A percentile compares a stretch with the other conserved stretches of the same genome.
These are phyloP conservation scores for Trichoderma endophyticum DNA, from an alignment of 2,329 filamentous ascomycete genomes.

Conservation along the genomic window DNA sequence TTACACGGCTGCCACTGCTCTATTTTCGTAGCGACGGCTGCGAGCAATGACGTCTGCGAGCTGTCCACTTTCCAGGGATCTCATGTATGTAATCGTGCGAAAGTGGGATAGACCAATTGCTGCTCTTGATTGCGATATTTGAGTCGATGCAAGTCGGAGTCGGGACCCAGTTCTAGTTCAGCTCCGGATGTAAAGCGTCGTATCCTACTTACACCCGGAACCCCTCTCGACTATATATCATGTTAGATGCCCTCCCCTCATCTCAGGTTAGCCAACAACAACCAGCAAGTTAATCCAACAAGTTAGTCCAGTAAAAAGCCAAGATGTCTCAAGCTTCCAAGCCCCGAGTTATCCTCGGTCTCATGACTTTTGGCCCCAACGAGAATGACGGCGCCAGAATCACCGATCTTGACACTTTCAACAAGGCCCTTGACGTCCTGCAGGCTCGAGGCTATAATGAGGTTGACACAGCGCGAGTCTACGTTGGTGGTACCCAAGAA, in stretches of 20 bases:
- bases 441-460: conserved; percentile 79
- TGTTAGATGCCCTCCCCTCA: neutral
- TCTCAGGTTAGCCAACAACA: neutral
- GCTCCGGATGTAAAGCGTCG: neutral
- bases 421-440: conserved; percentile 69
- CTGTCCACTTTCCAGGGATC: neutral
- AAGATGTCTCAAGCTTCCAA: conserved; percentile 49
- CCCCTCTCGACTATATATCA: neutral
- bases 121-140: neutral
- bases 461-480: conserved; percentile 72
- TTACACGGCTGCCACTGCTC: neutral
- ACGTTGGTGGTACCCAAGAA: conserved; percentile 71
- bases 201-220: neutral
- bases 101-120: neutral
- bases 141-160: neutral
- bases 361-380: conserved; percentile 80
- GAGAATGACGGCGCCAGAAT: conserved; percentile 64
- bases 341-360: conserved; percentile 73
- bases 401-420: conserved; percentile 64
- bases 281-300: too few species aligned
- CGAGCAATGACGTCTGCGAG: neutral
- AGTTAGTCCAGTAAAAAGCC: neutral
- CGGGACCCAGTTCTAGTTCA: neutral
- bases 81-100: neutral
- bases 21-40: neutral